Evolutionary conservation across 2,329 filamentous ascomycete species (phyloP).

Genomic region (Helotiales sp.): DNA sequence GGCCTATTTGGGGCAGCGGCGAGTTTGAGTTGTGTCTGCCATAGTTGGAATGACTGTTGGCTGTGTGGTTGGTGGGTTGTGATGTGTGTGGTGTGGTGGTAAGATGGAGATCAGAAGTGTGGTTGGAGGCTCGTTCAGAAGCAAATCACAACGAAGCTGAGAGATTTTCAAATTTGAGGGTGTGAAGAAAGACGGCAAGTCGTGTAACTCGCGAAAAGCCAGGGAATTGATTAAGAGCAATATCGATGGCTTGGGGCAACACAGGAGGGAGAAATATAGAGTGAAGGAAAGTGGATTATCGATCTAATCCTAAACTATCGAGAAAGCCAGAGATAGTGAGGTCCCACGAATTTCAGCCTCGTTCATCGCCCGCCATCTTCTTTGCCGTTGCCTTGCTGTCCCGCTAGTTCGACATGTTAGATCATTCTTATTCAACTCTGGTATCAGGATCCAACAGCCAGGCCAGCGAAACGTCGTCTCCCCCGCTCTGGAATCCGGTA

Average conservation of each 20-base stretch:
- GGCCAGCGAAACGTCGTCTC: not conserved
- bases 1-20: conserved; percentile 61
- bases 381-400: not conserved
- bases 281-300: not conserved
- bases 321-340: conserved; percentile 2
- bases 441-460: not conserved
- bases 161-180: not conserved
- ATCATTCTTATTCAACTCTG: not conserved
- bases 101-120: not conserved
- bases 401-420: not conserved
- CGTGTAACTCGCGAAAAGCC: not conserved
- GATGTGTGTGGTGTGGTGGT: not conserved
- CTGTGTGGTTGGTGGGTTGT: not conserved
- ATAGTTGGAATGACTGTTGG: conserved; percentile 34
- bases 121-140: not conserved
- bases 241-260: not conserved
- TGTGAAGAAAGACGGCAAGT: not conserved
- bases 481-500: not conserved
- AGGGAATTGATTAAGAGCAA: not conserved
- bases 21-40: conserved; percentile 50
- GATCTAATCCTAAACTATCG: not conserved
- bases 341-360: conserved; percentile 9
- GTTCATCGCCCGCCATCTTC: not conserved
- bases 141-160: not conserved
- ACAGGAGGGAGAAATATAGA: not conserved